These are phyloP conservation scores for Omphalea diandra DNA, from an alignment of 441 rosid genomes.

Conservation along the genomic window DNA sequence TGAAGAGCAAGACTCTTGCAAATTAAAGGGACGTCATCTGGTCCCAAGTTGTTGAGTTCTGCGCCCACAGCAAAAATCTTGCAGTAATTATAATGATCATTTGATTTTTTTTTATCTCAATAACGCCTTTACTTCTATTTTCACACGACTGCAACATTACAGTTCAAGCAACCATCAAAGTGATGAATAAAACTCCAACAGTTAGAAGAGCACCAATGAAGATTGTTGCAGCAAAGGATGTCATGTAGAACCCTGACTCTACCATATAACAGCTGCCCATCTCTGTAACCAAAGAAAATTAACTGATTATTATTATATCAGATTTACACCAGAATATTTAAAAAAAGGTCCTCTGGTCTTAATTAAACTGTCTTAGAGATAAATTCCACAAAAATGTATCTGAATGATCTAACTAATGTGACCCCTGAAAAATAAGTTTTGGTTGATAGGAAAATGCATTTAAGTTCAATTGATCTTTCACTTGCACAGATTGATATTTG, in stretches of 20 bases:
- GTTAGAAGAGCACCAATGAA: conserved; percentile 59
- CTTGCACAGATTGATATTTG: not conserved
- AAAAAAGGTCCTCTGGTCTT: not conserved
- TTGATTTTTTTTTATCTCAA: conserved; percentile 39
- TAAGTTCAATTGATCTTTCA: not conserved
- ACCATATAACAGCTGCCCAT: conserved; percentile 46
- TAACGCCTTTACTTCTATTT: conserved; percentile 41
- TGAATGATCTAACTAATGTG: too few species aligned
- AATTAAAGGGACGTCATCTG: conserved; percentile 44
- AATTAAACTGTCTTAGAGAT: not conserved
- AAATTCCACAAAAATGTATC: too few species aligned
- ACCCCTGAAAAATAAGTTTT: too few species aligned
- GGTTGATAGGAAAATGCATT: too few species aligned
- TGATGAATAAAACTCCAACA: conserved; percentile 54
- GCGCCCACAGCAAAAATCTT: conserved; percentile 49
- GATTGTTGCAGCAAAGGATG: conserved; percentile 69
- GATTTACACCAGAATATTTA: not conserved
- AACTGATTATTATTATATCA: conserved; percentile 8
- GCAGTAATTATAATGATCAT: conserved; percentile 51
- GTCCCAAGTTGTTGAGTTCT: conserved; percentile 52
- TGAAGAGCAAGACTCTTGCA: conserved; percentile 48
- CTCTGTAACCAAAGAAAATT: conserved; percentile 37
- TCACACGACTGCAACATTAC: conserved; percentile 76
- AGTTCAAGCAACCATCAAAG: conserved; percentile 56
- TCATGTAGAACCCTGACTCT: conserved; percentile 78